Evolutionary conservation across 768 basidiomycete species (phyloP), one percentile per base, ranked within the genome.

Genomic region (Pleurotus giganteus): DNA sequence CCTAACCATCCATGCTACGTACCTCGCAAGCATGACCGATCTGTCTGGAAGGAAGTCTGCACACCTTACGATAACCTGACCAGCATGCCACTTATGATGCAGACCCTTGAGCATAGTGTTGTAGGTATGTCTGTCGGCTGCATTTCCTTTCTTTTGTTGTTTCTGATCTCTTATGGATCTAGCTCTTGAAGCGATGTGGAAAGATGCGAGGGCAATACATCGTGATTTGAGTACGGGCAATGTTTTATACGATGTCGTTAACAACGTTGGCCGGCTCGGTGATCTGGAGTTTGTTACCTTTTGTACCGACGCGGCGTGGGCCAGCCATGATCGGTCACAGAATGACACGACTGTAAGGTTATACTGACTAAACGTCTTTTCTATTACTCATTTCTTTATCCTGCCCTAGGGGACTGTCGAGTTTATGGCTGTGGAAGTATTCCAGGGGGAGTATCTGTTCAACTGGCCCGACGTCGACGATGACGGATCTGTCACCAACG

Each of bases 241-340:
- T 31, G 28, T 47, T 2, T 28, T 27, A 21, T 28, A 28, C 23
- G 46, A 29, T 31, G 13, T 27, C 15, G 21, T 9, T 27, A 29
- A 23, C 46, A 4, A 7, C 3, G 15, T 26, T 47, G 43, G 43
- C 4, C 46, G 46, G 13, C 46, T 47, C 4, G 46, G 26, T n/a
- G 46, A 47, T 29, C 46, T 47, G 26, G 46, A 47, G 46, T 47
- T 47, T 47, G 46, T 47, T 1, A 23, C 13, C 11, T 47, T 47
- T 26, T 47, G 28, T 21, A 28, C 21, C 15, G 46, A 47, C 9
- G 26, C n/a, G n/a, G 37, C 9, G 37, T 15, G n/a, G 21, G n/a
- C 6, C 37, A 39, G 21, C n/a, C n/a, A 15, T 28, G 21, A 28
- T n/a, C 24, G 21, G 24, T 27, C 28, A 12, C n/a, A 2, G 11